A percentile compares a stretch with the other conserved stretches of the same genome.
Conservation (phyloP, 306 rosid genomes). For the Cucurbita pepo region DNA sequence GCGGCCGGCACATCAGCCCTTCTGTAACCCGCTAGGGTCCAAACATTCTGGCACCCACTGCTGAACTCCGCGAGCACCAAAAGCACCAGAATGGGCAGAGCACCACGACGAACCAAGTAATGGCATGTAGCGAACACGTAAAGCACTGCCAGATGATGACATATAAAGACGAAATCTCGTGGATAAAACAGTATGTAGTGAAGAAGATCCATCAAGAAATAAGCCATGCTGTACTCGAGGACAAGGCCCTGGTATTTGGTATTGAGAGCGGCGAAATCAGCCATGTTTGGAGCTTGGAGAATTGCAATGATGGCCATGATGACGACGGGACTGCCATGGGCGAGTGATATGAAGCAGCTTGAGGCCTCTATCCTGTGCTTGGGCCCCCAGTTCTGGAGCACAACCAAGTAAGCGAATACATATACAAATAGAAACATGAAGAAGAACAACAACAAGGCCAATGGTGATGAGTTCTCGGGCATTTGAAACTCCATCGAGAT, state of each 20-base stretch:
- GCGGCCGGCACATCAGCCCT: slow-evolving; percentile 10
- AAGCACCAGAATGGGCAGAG: slow-evolving; percentile 20
- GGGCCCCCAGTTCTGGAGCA: slow-evolving; percentile 24
- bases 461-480: background rate
- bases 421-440: slow-evolving; percentile 19
- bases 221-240: slow-evolving; percentile 29
- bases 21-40: slow-evolving; percentile 19
- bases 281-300: background rate
- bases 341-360: slow-evolving; percentile 34
- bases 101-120: slow-evolving; percentile 25
- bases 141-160: slow-evolving; percentile 33
- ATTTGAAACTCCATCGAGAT: slow-evolving; percentile 17
- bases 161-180: slow-evolving; percentile 19
- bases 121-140: slow-evolving; percentile 26
- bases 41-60: slow-evolving; percentile 33
- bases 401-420: slow-evolving; percentile 11
- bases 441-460: background rate
- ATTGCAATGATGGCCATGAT: slow-evolving; percentile 18
- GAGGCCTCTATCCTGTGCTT: slow-evolving; percentile 24
- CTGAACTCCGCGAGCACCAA: slow-evolving; percentile 31
- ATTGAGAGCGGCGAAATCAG: slow-evolving; percentile 23
- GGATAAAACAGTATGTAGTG: slow-evolving; percentile 27
- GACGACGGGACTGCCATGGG: slow-evolving; percentile 29
- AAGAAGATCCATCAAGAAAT: slow-evolving; percentile 29
- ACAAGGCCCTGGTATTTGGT: slow-evolving; percentile 10